Evolutionary conservation across 352 stramenopile species (phyloP), one percentile per base, ranked within the genome.

Genomic region (Halophytophthora batemanensis): DNA sequence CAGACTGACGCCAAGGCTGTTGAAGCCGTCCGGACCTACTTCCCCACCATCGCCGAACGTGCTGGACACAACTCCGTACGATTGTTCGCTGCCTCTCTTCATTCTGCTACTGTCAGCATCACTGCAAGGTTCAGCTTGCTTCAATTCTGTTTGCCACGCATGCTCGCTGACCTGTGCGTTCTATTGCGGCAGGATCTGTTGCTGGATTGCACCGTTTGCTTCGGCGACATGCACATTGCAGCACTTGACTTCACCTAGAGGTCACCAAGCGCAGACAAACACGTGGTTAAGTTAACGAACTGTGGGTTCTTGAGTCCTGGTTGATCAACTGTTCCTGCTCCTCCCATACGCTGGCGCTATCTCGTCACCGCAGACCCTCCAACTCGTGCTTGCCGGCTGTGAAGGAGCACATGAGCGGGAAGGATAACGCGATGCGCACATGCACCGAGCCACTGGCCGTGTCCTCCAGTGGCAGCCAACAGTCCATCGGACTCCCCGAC

Each of bases 331-430:
- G 4, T 31, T 31, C 25, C 25, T 10, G 4, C 25, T 4, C 25
- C 25, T 10, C 25, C 8, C 4, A 4, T 10, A 31, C 4, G 4
- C 25, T 31, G 25, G 4, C 4, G 8, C 8, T 8, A 31, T 8
- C 25, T 35, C 36, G 19, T 63, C 34, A 62, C 28, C 48, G 47
- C 33, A 59, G 37, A 22, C 49, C 52, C 21, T 75, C 46, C 8
- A 55, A 41, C 17, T 77, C 53, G 2, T 54, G 48, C 6, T 61
- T 50, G 3, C 42, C 56, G 25, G 53, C 61, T 18, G 74, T 68
- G 1, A 67, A 74, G 4, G 77, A 89, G 45, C 79, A 89, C 82
- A 93, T 90, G 47, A 93, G 79, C 45, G 82, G 73, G 61, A 90
- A 93, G 15, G 77, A 87, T n/a, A 93, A 51, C 15, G 66, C 75